Base-by-base conservation (phyloP, 2,329 filamentous ascomycete species). In the Aureobasidium namibiae region DNA sequence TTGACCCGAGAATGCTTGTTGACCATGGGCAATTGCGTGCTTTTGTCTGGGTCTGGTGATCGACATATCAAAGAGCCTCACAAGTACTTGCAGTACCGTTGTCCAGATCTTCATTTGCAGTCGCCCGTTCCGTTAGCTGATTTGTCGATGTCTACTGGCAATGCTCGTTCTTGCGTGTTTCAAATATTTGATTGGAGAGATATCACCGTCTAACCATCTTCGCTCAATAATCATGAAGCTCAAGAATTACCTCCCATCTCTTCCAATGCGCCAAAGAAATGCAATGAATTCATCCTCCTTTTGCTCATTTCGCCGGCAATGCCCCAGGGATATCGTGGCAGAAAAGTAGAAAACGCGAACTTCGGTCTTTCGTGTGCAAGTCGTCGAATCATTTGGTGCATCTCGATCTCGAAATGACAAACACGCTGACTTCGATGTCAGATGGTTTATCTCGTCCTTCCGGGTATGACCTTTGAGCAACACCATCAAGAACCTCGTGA, bases 401-500 rank as follows among this genome's bases (percentile, higher is more conserved):
- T 42, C 42, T 63, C 42, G 66, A 67, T 58, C 72, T 66, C 64
- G 66, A 67, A 56, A 80, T 71, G 26, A 80, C 72, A 63, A 79
- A 79, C 3, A 79, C 72, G 31, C 75, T 74, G 6, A 80, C 70
- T 62, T 79, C 77, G 5, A 80, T 67, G 9, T 75, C 76, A n/a
- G 68, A 69, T 29, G 69, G 73, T 44, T 77, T 77, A 61, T 74
- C 74, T 50, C 68, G 72, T 58, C 72, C 74, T 48, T 72, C 69
- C 24, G 65, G 73, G 64, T 82, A 81, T 24, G 75, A 73, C 60
- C 78, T 74, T 53, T 74, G 75, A 39, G 75, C 76, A n/a, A 86
- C 79, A 6, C 81, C 82, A 45, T 84, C 78, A 44, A 84, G 71
- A 14, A 86, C 78, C 63, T 83, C 80, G 60, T 82, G 76, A 41